Conservation (phyloP, 768 basidiomycete species). For the Lentinula lateritia region DNA sequence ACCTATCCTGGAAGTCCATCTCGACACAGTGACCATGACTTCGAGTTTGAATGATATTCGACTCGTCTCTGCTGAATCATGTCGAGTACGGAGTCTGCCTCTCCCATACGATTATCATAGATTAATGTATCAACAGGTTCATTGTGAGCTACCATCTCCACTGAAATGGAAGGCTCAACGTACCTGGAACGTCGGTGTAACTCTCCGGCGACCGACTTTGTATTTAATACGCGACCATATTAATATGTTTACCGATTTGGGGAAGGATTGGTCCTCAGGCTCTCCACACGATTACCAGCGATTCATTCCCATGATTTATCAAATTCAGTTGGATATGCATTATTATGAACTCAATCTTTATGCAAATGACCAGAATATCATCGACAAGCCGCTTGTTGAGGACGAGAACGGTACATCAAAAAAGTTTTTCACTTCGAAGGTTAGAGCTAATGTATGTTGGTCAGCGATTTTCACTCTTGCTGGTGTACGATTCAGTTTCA, state of each 20-base stretch:
- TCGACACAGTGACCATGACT: constrained; percentile 70
- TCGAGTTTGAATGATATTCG: constrained; percentile 88
- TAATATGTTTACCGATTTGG: constrained; percentile 91
- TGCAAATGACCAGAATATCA: constrained; percentile 95
- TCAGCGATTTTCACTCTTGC: constrained; percentile 68
- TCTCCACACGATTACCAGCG: constrained; percentile 74
- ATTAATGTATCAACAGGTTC: constrained; percentile 36
- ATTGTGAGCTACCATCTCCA: constrained; percentile 73
- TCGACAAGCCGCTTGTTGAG: constrained; percentile 75
- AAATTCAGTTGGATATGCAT: constrained; percentile 61
- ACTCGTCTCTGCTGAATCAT: constrained; percentile 71
- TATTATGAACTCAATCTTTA: constrained; percentile 78
- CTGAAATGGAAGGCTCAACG: constrained; percentile 78
- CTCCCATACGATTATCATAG: neutral
- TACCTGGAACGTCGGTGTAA: constrained; percentile 73
- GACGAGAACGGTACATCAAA: constrained; percentile 75
- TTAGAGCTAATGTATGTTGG: neutral
- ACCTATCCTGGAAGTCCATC: constrained; percentile 72
- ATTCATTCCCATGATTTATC: constrained; percentile 82
- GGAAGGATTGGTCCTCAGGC: constrained; percentile 86
- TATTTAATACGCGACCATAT: constrained; percentile 89
- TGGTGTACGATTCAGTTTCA: constrained; percentile 50
- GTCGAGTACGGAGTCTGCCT: constrained; percentile 46
- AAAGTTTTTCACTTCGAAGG: neutral
- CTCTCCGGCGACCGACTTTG: constrained; percentile 65